Evolutionary conservation across 2,329 filamentous ascomycete genomes (phyloP).

Genomic region (Ramichloridium luteum): DNA sequence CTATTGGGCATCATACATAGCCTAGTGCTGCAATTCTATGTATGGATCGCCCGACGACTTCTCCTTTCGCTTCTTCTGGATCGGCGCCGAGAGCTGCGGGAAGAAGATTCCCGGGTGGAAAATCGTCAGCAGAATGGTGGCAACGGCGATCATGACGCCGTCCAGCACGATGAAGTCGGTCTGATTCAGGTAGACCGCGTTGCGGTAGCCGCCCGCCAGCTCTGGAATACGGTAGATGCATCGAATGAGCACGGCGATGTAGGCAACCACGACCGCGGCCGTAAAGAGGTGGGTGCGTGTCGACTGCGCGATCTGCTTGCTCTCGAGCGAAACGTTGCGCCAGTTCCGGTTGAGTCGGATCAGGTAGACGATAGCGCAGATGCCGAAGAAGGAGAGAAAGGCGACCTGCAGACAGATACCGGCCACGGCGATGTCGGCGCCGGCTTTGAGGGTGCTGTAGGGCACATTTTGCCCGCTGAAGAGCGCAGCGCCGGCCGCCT

Average conservation of each 20-base stretch:
- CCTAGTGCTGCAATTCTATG: no score
- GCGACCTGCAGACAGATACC: slow-evolving; percentile 50
- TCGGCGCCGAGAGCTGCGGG: slow-evolving; percentile 1
- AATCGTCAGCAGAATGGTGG: slow-evolving; percentile 29
- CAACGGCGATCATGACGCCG: slow-evolving; percentile 31
- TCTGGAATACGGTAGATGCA: slow-evolving; percentile 15
- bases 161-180: slow-evolving; percentile 13
- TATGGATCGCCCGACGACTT: no score
- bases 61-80: not conserved
- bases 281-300: slow-evolving; percentile 10
- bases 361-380: slow-evolving; percentile 3
- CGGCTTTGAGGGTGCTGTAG: slow-evolving; percentile 25
- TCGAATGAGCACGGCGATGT: slow-evolving; percentile 9
- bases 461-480: slow-evolving; percentile 15
- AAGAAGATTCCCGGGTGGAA: slow-evolving; percentile 37
- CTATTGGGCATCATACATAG: no score
- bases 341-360: slow-evolving; percentile 3
- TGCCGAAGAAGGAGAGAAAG: slow-evolving; percentile 44
- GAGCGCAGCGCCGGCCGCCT: slow-evolving; percentile 44
- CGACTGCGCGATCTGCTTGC: not conserved
- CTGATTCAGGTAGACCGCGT: slow-evolving; percentile 10
- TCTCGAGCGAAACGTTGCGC: not conserved
- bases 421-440: slow-evolving; percentile 54
- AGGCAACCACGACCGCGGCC: slow-evolving; percentile 5
- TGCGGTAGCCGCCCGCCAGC: slow-evolving; percentile 12